These are phyloP conservation scores for Ogataea siamensis DNA, from an alignment of 805 yeast genomes.

Conservation along the genomic window DNA sequence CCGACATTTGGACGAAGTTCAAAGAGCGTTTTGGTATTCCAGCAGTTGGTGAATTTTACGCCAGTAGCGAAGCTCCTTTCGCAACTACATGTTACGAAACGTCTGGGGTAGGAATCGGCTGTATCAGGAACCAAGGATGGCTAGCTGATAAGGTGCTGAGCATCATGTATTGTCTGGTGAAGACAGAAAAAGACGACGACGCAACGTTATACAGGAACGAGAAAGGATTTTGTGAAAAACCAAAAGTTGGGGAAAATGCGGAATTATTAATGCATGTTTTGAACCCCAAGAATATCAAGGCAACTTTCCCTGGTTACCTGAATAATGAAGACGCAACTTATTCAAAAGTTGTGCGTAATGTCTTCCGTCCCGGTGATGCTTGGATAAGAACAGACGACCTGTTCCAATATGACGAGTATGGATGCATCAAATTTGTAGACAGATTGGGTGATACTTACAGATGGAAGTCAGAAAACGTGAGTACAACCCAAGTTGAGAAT, in stretches of 20 bases:
- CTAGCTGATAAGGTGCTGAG: conserved; percentile 57
- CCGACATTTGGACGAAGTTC: conserved; percentile 83
- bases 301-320: conserved; percentile 84
- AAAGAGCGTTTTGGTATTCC: conserved; percentile 72
- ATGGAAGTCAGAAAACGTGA: conserved; percentile 95
- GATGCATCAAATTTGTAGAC: conserved; percentile 80
- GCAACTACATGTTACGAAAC: conserved; percentile 79
- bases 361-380: conserved; percentile 83
- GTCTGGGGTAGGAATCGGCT: conserved; percentile 67
- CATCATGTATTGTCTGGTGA: conserved; percentile 58
- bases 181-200: conserved; percentile 79
- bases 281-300: conserved; percentile 58
- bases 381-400: conserved; percentile 90
- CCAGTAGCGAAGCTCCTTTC: conserved; percentile 89
- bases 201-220: conserved; percentile 64
- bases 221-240: conserved; percentile 57
- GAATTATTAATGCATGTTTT: conserved; percentile 79
- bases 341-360: conserved; percentile 70
- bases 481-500: conserved; percentile 90
- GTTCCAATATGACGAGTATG: conserved; percentile 63
- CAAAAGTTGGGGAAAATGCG: conserved; percentile 70
- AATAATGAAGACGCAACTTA: conserved; percentile 78
- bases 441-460: conserved; percentile 93
- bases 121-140: conserved; percentile 81
- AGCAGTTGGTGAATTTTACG: conserved; percentile 87